These are phyloP conservation scores for Eucalyptus virginea DNA, from an alignment of 345 rosid genomes.

Conservation along the genomic window DNA sequence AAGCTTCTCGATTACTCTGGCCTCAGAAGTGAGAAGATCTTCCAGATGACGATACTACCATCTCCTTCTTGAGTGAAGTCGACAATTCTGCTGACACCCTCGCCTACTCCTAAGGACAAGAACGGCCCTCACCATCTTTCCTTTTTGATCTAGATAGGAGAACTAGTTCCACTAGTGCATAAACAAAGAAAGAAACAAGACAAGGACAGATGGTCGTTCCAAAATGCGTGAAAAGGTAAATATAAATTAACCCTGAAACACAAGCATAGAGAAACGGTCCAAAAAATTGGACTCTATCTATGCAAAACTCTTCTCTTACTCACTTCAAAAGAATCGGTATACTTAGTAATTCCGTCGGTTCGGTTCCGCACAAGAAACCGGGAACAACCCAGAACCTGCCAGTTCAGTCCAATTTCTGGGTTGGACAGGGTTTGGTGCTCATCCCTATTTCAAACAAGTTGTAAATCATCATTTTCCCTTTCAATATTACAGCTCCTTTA, in stretches of 20 bases:
- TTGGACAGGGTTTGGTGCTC: background rate
- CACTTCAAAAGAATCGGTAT: background rate
- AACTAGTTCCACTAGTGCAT: background rate
- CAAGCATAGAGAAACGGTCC: background rate
- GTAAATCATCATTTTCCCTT: background rate
- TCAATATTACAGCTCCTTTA: background rate
- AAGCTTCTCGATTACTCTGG: background rate
- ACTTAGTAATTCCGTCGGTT: background rate
- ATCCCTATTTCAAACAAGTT: background rate
- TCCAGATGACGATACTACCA: conserved; percentile 12
- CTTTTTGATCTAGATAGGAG: conserved; percentile 47
- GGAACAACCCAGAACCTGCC: background rate
- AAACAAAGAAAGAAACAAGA: background rate
- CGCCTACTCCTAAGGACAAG: conserved; percentile 46
- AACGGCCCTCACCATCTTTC: conserved; percentile 71
- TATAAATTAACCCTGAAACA: background rate
- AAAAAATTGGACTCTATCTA: background rate
- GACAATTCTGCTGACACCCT: conserved; percentile 60
- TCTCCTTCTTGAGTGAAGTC: conserved; percentile 66
- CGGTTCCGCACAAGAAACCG: background rate
- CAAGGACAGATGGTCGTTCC: background rate
- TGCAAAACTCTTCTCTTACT: background rate
- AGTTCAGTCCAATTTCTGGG: fast-evolving
- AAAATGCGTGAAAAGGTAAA: background rate
- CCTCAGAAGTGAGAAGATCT: background rate